These are phyloP conservation scores for Pichia nakasei DNA, from an alignment of 805 yeast species.

Conservation along the genomic window DNA sequence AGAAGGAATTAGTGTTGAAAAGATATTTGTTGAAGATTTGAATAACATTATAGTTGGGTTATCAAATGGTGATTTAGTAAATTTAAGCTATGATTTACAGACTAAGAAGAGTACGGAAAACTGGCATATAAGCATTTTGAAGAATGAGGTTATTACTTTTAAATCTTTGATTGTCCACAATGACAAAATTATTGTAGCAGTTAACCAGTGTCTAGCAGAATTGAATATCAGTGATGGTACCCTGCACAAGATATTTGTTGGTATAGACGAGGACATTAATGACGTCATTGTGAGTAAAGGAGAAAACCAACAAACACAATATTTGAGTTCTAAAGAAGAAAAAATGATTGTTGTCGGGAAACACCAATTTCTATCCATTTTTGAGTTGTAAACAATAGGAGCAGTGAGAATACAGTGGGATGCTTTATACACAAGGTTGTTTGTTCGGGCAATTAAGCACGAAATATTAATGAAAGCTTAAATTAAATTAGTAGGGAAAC, in stretches of 20 bases:
- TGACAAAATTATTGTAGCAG: constrained; percentile 4
- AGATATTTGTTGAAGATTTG: constrained; percentile 3
- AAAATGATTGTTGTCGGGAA: constrained; percentile 12
- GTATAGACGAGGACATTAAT: constrained; percentile 6
- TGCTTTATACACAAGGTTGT: too few species aligned
- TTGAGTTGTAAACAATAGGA: background rate
- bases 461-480: too few species aligned
- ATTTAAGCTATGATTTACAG: constrained; percentile 8
- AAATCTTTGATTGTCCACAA: background rate
- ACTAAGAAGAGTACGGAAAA: background rate
- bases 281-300: constrained; percentile 2
- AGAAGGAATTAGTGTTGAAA: background rate
- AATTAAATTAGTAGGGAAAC: too few species aligned
- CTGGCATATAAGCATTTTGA: constrained; percentile 10
- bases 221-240: constrained; percentile 8
- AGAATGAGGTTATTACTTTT: background rate
- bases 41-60: constrained; percentile 13
- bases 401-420: too few species aligned
- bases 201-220: constrained; percentile 7
- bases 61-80: constrained; percentile 12
- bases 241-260: constrained; percentile 8
- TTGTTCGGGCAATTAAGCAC: too few species aligned
- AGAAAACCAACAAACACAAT: too few species aligned
- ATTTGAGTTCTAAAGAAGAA: too few species aligned
- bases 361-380: background rate